Conservation (phyloP, 306 rosid species). For the Prunus mume region DNA sequence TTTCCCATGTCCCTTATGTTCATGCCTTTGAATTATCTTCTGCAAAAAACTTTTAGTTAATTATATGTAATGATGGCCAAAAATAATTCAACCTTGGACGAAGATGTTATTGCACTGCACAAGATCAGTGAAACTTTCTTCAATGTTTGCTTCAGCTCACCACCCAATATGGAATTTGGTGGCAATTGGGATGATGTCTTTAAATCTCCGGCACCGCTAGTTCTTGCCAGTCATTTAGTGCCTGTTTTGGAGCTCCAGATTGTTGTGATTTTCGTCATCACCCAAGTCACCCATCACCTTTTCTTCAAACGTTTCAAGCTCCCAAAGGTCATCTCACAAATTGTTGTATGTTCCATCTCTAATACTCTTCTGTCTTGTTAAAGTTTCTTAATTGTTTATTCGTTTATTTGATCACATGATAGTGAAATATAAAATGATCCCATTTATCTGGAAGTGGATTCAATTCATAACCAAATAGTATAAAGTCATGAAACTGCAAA, state of each 20-base stretch:
- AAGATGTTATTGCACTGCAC: background rate
- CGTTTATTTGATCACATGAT: background rate
- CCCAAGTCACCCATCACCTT: conserved; percentile 22
- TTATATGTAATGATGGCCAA: background rate
- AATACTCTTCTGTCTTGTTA: too few species aligned
- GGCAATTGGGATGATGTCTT: background rate
- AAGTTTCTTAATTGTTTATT: background rate
- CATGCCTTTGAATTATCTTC: background rate
- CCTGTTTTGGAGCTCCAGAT: conserved; percentile 46
- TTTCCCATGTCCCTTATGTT: too few species aligned
- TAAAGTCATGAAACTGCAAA: background rate
- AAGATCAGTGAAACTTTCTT: background rate
- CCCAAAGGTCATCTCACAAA: conserved; percentile 48
- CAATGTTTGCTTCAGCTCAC: background rate
- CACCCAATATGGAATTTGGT: background rate
- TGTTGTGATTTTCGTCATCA: conserved; percentile 30
- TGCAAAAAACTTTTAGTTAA: background rate
- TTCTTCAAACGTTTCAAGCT: conserved; percentile 41
- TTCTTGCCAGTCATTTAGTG: background rate
- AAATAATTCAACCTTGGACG: background rate
- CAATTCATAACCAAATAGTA: background rate
- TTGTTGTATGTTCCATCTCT: conserved; percentile 38
- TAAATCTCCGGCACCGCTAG: background rate
- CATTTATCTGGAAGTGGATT: background rate
- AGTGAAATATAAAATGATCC: background rate